phyloP scores from a whole-genome alignment of 345 rosid species.

The Nasturtium officinale region DNA sequence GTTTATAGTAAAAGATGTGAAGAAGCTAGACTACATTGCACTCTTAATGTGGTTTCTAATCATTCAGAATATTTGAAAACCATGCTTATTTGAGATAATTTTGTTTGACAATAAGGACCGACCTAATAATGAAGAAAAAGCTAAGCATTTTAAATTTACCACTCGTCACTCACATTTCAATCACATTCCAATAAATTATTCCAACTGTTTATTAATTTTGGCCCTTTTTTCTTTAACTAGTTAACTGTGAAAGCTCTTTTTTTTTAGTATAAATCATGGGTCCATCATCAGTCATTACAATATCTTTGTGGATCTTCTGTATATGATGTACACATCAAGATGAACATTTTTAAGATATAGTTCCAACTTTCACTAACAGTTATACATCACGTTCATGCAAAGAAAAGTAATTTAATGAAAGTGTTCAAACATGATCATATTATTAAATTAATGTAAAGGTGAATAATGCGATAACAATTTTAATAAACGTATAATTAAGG shows the following conservation, averaged over 20 bases:
- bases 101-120: slow-evolving; percentile 43
- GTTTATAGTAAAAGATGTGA: neutral
- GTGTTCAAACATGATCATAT: neutral
- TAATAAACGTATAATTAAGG: neutral
- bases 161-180: slow-evolving; percentile 34
- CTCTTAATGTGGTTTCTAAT: neutral
- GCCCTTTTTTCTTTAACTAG: neutral
- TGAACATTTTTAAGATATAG: slow-evolving; percentile 7
- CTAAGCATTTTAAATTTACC: slow-evolving; percentile 4
- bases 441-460: neutral
- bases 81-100: neutral
- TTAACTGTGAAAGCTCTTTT: slow-evolving; percentile 8
- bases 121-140: slow-evolving; percentile 42
- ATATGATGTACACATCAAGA: slow-evolving; percentile 22
- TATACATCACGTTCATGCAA: slow-evolving; percentile 36
- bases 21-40: neutral
- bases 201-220: slow-evolving; percentile 24
- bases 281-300: slow-evolving; percentile 36
- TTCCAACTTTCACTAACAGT: slow-evolving; percentile 21
- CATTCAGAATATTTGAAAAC: neutral
- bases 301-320: slow-evolving; percentile 33
- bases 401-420: neutral
- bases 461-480: neutral
- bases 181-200: slow-evolving; percentile 40
- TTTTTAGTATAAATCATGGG: slow-evolving; percentile 35